Evolutionary conservation across 176 grass and related monocot species (phyloP).

Genomic region (Chloris gayana): DNA sequence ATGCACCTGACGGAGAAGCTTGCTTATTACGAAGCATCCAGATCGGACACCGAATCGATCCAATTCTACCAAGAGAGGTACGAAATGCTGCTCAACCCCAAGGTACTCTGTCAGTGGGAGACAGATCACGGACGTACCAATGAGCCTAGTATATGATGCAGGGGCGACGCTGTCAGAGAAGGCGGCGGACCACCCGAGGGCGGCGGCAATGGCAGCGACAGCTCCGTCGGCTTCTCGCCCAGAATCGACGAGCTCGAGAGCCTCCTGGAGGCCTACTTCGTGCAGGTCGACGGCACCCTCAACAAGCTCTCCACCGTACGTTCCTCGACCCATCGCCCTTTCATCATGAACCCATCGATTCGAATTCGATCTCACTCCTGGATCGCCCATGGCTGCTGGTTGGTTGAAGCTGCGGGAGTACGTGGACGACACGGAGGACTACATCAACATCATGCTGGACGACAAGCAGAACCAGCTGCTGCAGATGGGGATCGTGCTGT

Average conservation of each 20-base stretch:
- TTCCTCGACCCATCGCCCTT: not conserved
- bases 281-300: slow-evolving; percentile 68
- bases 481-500: slow-evolving; percentile 79
- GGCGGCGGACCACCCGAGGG: not conserved
- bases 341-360: not conserved
- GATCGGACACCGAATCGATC: slow-evolving; percentile 1
- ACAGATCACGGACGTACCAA: not conserved
- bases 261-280: slow-evolving; percentile 75
- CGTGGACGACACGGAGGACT: slow-evolving; percentile 78
- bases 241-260: slow-evolving; percentile 73
- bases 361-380: not conserved
- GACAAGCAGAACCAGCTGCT: slow-evolving; percentile 86
- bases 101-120: not conserved
- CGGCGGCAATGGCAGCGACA: slow-evolving; percentile 4
- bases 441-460: slow-evolving; percentile 88
- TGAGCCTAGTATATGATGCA: not conserved
- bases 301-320: slow-evolving; percentile 61
- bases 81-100: slow-evolving; percentile 3
- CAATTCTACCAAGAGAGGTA: slow-evolving; percentile 50
- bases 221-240: slow-evolving; percentile 32
- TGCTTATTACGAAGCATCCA: slow-evolving; percentile 34
- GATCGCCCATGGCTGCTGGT: not conserved
- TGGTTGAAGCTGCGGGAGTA: slow-evolving; percentile 60
- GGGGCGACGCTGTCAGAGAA: slow-evolving; percentile 8
- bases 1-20: slow-evolving; percentile 78